A percentile compares a stretch with the other conserved stretches of the same genome.
These are phyloP conservation scores for Rusavskia elegans DNA, from an alignment of 495 filamentous ascomycete species.

Conservation along the genomic window DNA sequence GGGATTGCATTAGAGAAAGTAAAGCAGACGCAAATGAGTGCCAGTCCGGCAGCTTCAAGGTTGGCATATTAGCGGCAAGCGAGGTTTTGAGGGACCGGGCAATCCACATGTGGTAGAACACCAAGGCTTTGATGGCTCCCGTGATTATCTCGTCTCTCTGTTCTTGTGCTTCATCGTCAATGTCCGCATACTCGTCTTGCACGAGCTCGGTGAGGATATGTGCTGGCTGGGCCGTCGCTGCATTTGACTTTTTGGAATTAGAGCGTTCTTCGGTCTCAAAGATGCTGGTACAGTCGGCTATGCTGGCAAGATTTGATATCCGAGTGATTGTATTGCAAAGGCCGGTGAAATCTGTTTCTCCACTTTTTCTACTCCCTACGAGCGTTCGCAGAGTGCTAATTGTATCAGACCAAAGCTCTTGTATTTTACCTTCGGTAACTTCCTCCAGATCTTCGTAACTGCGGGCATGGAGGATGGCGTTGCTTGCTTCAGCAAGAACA, in stretches of 20 bases:
- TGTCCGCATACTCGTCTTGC: slow-evolving; percentile 40
- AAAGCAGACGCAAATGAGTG: slow-evolving; percentile 43
- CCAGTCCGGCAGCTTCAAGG: slow-evolving; percentile 22
- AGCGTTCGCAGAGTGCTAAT: slow-evolving; percentile 53
- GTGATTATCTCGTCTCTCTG: slow-evolving; percentile 64
- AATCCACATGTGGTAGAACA: slow-evolving; percentile 96
- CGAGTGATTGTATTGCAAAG: slow-evolving; percentile 69
- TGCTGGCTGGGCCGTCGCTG: slow-evolving; percentile 32
- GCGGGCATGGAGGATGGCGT: slow-evolving; percentile 70
- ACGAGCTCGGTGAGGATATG: slow-evolving; percentile 34
- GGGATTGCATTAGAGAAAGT: slow-evolving; percentile 43
- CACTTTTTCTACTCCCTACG: slow-evolving; percentile 40
- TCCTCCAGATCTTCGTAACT: slow-evolving; percentile 78
- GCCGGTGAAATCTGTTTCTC: slow-evolving; percentile 42
- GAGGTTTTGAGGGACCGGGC: slow-evolving; percentile 33
- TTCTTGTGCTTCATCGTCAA: slow-evolving; percentile 42
- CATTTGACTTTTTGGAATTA: slow-evolving; percentile 22
- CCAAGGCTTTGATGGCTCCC: slow-evolving; percentile 50
- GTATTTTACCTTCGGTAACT: slow-evolving; percentile 60
- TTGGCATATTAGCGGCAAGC: slow-evolving; percentile 24
- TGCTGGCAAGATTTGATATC: slow-evolving; percentile 65
- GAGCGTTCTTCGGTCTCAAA: slow-evolving; percentile 42
- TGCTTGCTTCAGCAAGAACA: slow-evolving; percentile 71
- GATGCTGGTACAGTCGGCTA: slow-evolving; percentile 56
- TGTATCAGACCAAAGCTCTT: slow-evolving; percentile 71